Evolutionary conservation across 495 filamentous ascomycete genomes (phyloP).

Genomic region (Choiromyces venosus): DNA sequence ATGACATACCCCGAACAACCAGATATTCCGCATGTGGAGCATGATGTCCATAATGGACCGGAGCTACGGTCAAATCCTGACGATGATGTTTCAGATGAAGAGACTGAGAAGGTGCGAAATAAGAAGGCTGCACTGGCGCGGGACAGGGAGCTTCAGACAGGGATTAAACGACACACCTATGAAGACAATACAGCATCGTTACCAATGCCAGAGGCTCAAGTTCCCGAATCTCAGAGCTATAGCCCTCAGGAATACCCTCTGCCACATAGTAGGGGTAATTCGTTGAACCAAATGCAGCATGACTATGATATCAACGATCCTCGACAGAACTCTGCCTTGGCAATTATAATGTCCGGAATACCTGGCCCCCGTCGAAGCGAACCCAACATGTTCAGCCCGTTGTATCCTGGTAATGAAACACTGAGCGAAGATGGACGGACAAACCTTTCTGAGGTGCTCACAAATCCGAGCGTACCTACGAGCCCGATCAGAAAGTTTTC

Average conservation of each 20-base stretch:
- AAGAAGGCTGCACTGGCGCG: conserved; percentile 27
- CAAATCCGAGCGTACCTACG: conserved; percentile 58
- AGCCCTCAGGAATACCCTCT: conserved; percentile 29
- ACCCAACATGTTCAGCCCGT: not conserved
- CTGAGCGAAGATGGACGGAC: conserved; percentile 41
- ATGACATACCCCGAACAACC: conserved; percentile 39
- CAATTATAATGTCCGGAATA: conserved; percentile 40
- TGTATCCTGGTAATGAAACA: conserved; percentile 18
- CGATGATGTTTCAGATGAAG: conserved; percentile 34
- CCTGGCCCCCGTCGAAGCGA: conserved; percentile 9
- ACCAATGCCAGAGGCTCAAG: conserved; percentile 22
- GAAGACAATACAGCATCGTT: conserved; percentile 13
- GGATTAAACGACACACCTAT: conserved; percentile 18
- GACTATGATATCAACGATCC: conserved; percentile 36
- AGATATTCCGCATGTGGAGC: conserved; percentile 40
- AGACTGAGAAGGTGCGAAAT: conserved; percentile 37
- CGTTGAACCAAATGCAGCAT: conserved; percentile 35
- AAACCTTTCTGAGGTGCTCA: conserved; percentile 60
- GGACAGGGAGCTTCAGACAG: conserved; percentile 5
- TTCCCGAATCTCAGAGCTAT: conserved; percentile 19
- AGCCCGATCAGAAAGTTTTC: conserved; percentile 36
- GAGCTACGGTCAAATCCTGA: conserved; percentile 40
- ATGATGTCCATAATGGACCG: conserved; percentile 49
- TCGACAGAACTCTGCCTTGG: conserved; percentile 36
- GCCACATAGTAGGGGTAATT: conserved; percentile 39